Percentiles rank a stretch among this genome's conserved stretches.
Conservation (phyloP, 352 stramenopile genomes). For the Phytopythium sindhum region DNA sequence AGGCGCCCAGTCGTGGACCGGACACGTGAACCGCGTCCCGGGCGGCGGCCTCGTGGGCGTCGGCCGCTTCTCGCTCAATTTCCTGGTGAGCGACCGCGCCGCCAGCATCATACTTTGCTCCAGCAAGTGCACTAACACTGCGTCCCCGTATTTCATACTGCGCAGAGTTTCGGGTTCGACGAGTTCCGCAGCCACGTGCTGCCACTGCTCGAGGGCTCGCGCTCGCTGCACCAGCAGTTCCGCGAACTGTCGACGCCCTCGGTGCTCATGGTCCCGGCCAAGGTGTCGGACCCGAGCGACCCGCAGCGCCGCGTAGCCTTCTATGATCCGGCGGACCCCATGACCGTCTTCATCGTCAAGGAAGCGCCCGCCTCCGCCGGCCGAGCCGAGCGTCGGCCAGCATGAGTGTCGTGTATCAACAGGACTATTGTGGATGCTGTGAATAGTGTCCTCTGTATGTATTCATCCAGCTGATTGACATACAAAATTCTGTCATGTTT, state of each 20-base stretch:
- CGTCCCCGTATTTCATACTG: too few relatives aligned
- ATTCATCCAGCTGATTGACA: too few relatives aligned
- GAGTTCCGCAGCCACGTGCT: slow-evolving; percentile 68
- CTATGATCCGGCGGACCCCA: slow-evolving; percentile 51
- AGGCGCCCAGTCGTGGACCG: slow-evolving; percentile 65
- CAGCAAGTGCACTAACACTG: neutral
- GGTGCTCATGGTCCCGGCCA: slow-evolving; percentile 68
- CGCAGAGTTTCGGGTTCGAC: slow-evolving; percentile 69
- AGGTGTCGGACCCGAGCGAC: slow-evolving; percentile 31
- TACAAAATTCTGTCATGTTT: too few relatives aligned
- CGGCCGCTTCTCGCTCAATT: slow-evolving; percentile 55
- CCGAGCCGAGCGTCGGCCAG: neutral
- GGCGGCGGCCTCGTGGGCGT: slow-evolving; percentile 63
- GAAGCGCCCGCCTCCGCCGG: neutral
- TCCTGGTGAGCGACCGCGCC: slow-evolving; percentile 31
- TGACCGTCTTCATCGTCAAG: slow-evolving; percentile 64
- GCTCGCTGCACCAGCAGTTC: slow-evolving; percentile 51
- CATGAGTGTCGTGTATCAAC: neutral
- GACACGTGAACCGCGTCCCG: slow-evolving; percentile 66
- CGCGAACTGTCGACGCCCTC: slow-evolving; percentile 45
- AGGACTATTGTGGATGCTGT: neutral
- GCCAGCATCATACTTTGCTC: neutral
- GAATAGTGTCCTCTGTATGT: too few relatives aligned
- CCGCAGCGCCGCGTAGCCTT: slow-evolving; percentile 39
- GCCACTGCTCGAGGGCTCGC: slow-evolving; percentile 57